phyloP scores from a whole-genome alignment of 495 filamentous ascomycete genomes.

The Xylaria sp. region DNA sequence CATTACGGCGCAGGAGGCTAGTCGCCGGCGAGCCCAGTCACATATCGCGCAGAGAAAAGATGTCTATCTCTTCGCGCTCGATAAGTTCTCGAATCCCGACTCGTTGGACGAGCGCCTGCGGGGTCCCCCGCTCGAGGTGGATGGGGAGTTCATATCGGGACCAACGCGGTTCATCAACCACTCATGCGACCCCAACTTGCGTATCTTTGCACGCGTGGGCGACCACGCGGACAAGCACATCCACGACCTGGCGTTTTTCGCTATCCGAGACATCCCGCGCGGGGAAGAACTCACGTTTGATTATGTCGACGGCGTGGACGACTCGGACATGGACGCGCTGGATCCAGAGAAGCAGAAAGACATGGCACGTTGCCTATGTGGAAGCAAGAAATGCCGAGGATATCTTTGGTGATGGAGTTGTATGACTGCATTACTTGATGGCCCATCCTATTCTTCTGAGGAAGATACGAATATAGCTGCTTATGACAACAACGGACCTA shows the following conservation, averaged over 20 bases:
- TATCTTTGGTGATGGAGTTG: conserved; percentile 64
- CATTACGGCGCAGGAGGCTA: conserved; percentile 73
- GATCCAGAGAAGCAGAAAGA: conserved; percentile 54
- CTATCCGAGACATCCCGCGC: conserved; percentile 69
- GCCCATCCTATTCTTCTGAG: not conserved
- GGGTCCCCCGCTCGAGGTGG: conserved; percentile 56
- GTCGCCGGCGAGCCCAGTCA: conserved; percentile 64
- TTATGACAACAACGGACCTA: not conserved
- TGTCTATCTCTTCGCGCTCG: conserved; percentile 83
- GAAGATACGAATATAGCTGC: not conserved
- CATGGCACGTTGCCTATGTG: conserved; percentile 71
- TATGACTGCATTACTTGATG: not conserved
- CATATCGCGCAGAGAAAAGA: conserved; percentile 56
- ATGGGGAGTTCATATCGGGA: conserved; percentile 62
- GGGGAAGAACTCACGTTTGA: conserved; percentile 86
- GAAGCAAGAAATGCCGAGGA: conserved; percentile 68
- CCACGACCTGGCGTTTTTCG: conserved; percentile 90
- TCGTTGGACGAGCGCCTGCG: conserved; percentile 51
- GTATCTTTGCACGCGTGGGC: conserved; percentile 81
- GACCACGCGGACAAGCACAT: conserved; percentile 76
- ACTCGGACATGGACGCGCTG: conserved; percentile 55
- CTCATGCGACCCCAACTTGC: conserved; percentile 74
- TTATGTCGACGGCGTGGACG: conserved; percentile 68
- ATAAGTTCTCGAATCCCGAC: conserved; percentile 70
- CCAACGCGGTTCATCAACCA: conserved; percentile 79